Evolutionary conservation across 208 protist genomes (phyloP).

Genomic region (Entamoeba histolytica): DNA sequence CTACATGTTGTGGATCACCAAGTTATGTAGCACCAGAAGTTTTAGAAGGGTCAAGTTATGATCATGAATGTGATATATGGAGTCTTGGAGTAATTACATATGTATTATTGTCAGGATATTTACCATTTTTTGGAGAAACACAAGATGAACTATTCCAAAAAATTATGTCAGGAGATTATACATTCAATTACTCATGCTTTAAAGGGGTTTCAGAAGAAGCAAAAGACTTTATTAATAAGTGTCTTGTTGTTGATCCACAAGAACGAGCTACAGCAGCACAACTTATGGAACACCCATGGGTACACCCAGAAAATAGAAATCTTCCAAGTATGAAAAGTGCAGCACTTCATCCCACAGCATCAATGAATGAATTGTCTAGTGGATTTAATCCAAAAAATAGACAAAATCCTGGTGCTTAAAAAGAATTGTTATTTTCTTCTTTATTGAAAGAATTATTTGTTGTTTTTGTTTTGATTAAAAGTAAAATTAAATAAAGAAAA

Average conservation of each 20-base stretch:
- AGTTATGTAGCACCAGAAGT: slow-evolving; percentile 13
- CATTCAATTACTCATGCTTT: not conserved
- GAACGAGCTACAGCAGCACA: not conserved
- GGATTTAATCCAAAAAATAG: not conserved
- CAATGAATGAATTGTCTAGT: not conserved
- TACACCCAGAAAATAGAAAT: not conserved
- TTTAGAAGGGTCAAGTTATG: slow-evolving; percentile 6
- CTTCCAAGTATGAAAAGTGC: not conserved
- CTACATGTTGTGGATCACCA: not conserved
- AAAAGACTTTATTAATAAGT: not conserved
- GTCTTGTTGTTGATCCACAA: not conserved
- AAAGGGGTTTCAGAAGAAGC: not conserved
- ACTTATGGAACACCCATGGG: not conserved
- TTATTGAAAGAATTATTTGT: no score
- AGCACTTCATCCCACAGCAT: not conserved
- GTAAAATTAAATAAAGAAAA: not conserved
- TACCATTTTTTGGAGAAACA: not conserved
- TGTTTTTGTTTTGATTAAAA: no score
- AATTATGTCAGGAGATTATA: not conserved
- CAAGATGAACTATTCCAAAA: not conserved
- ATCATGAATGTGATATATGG: slow-evolving; percentile 15
- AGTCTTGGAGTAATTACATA: slow-evolving; percentile 20
- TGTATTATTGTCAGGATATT: slow-evolving; percentile 7
- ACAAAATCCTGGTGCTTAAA: not conserved
- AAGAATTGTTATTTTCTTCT: no score